phyloP scores from a whole-genome alignment of 495 filamentous ascomycete genomes.

The Filosporella fistucella region DNA sequence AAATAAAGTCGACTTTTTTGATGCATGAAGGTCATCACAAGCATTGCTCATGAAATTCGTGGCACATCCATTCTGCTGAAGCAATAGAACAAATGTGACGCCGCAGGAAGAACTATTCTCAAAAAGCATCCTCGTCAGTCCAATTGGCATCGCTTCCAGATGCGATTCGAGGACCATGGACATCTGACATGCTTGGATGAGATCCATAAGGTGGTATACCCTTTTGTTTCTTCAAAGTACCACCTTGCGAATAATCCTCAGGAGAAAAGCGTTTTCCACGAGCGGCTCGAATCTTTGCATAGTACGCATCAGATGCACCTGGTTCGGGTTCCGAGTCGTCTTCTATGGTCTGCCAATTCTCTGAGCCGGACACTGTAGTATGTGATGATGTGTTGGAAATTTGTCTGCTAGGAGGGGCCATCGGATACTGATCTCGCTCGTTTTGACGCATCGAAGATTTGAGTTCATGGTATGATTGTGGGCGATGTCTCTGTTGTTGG shows the following conservation, averaged over 20 bases:
- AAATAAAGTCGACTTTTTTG: constrained; percentile 13
- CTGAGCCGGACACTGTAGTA: constrained; percentile 69
- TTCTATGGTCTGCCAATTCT: constrained; percentile 96
- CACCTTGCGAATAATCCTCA: constrained; percentile 44
- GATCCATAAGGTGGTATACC: constrained; percentile 34
- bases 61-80: not conserved
- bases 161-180: constrained; percentile 43
- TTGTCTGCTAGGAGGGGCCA: constrained; percentile 54
- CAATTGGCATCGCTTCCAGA: constrained; percentile 45
- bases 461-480: constrained; percentile 31
- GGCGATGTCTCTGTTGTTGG: constrained; percentile 44
- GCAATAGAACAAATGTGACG: not conserved
- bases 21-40: not conserved
- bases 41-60: constrained; percentile 12
- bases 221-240: constrained; percentile 45
- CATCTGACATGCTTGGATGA: constrained; percentile 32
- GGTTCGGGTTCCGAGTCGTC: constrained; percentile 69
- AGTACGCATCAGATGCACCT: constrained; percentile 72
- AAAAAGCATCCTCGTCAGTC: constrained; percentile 52
- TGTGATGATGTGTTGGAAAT: constrained; percentile 65
- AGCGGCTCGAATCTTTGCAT: constrained; percentile 67
- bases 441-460: constrained; percentile 32
- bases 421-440: constrained; percentile 35
- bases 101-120: not conserved
- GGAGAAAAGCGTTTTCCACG: constrained; percentile 56